Conservation (phyloP, 1,139 yeast species). For the Kodamaea fungicola region DNA sequence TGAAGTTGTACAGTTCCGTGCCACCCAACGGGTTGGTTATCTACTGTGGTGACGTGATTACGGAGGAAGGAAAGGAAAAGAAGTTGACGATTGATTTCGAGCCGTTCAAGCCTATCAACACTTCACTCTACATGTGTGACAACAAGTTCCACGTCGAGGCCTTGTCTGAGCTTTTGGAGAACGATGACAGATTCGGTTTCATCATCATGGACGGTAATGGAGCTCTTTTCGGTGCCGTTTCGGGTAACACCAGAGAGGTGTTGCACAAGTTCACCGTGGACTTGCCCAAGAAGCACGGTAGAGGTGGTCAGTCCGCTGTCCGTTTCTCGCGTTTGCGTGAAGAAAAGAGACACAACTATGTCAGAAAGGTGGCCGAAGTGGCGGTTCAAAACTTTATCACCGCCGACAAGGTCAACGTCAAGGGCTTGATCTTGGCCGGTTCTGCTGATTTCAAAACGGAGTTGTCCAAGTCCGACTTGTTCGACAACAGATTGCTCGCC, state of each 20-base stretch:
- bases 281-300: constrained; percentile 98
- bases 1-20: constrained; percentile 82
- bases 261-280: constrained; percentile 96
- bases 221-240: constrained; percentile 89
- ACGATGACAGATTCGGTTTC: constrained; percentile 94
- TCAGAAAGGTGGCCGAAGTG: constrained; percentile 95
- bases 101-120: constrained; percentile 97
- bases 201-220: constrained; percentile 99
- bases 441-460: constrained; percentile 98
- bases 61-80: constrained; percentile 96
- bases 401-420: constrained; percentile 86
- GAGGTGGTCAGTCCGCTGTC: constrained; percentile 99
- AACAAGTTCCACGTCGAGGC: constrained; percentile 98
- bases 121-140: constrained; percentile 92
- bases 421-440: constrained; percentile 95
- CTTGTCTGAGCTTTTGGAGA: constrained; percentile 85
- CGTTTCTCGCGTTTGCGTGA: constrained; percentile 99
- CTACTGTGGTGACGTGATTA: constrained; percentile 97
- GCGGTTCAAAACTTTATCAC: constrained; percentile 97
- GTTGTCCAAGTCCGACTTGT: constrained; percentile 86
- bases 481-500: constrained; percentile 82
- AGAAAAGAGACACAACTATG: constrained; percentile 97
- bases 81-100: constrained; percentile 93
- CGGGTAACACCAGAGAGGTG: constrained; percentile 95
- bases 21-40: constrained; percentile 94